Evolutionary conservation across 139 green algal genomes (phyloP).

Genomic region (Chlamydomonas sp.): DNA sequence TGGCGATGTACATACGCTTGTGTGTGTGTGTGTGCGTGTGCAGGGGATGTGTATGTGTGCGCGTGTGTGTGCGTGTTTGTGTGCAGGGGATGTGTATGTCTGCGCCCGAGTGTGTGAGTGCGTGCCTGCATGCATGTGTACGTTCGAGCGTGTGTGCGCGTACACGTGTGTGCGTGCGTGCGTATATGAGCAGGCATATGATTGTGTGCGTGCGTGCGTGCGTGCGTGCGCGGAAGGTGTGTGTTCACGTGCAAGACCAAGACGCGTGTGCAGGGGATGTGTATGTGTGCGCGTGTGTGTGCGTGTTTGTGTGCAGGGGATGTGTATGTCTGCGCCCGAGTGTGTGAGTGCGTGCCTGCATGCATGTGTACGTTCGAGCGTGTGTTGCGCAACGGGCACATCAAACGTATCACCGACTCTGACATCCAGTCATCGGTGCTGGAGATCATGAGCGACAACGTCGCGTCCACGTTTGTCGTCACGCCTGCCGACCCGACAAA

Average conservation of each 20-base stretch:
- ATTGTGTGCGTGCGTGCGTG: neutral
- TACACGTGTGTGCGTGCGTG: too few species aligned
- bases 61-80: neutral
- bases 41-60: too few species aligned
- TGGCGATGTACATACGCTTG: neutral
- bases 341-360: neutral
- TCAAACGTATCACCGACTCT: conserved; percentile 92
- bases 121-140: neutral
- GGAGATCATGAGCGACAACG: conserved; percentile 86
- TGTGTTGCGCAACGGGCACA: conserved; percentile 87
- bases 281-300: neutral
- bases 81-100: too few species aligned
- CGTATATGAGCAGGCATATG: too few species aligned
- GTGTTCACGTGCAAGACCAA: neutral
- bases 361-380: too few species aligned
- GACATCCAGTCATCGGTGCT: conserved; percentile 93
- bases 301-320: neutral
- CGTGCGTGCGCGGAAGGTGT: neutral
- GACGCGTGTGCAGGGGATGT: neutral
- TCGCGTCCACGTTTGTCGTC: conserved; percentile 87
- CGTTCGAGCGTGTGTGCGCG: neutral
- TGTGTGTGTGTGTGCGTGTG: neutral
- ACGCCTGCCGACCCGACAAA: conserved; percentile 72
- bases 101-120: too few species aligned
- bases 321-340: neutral